A percentile compares a stretch with the other conserved stretches of the same genome.
phyloP scores from a whole-genome alignment of 768 basidiomycete genomes.

The Amanita pseudoporphyria region DNA sequence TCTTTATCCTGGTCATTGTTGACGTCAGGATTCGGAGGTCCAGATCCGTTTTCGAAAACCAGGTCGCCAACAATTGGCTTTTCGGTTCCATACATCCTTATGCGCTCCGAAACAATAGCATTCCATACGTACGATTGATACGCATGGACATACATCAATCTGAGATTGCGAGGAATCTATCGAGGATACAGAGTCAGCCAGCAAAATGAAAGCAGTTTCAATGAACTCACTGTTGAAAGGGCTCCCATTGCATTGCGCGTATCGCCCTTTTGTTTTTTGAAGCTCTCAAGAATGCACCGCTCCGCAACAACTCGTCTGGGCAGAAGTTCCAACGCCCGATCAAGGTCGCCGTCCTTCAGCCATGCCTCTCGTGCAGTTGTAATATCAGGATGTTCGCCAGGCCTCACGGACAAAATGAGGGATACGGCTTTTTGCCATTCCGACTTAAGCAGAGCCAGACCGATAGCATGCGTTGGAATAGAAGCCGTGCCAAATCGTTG shows the following conservation, averaged over 20 bases:
- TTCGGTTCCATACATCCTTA: slow-evolving; percentile 65
- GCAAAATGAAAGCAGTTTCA: background rate
- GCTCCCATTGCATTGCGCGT: slow-evolving; percentile 83
- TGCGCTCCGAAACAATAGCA: slow-evolving; percentile 89
- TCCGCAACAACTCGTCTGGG: slow-evolving; percentile 92
- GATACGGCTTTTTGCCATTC: slow-evolving; percentile 87
- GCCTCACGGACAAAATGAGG: slow-evolving; percentile 70
- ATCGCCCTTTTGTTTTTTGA: slow-evolving; percentile 69
- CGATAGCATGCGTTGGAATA: slow-evolving; percentile 91
- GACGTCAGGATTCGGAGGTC: slow-evolving; percentile 23
- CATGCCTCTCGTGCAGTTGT: slow-evolving; percentile 76
- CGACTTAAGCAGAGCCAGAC: slow-evolving; percentile 78
- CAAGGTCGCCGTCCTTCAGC: slow-evolving; percentile 74
- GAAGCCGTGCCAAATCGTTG: slow-evolving; percentile 97
- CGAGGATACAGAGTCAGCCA: background rate
- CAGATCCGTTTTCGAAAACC: slow-evolving; percentile 52
- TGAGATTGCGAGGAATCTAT: slow-evolving; percentile 90
- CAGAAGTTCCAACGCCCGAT: slow-evolving; percentile 76
- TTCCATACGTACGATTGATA: slow-evolving; percentile 99
- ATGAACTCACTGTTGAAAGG: slow-evolving; percentile 57
- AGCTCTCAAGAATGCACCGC: slow-evolving; percentile 84
- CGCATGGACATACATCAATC: slow-evolving; percentile 97
- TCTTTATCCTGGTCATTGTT: slow-evolving; percentile 25
- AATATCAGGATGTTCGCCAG: slow-evolving; percentile 93
- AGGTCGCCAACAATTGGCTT: slow-evolving; percentile 81